Base-by-base conservation (phyloP, 441 rosid genomes). In the Jatropha podagrica region DNA sequence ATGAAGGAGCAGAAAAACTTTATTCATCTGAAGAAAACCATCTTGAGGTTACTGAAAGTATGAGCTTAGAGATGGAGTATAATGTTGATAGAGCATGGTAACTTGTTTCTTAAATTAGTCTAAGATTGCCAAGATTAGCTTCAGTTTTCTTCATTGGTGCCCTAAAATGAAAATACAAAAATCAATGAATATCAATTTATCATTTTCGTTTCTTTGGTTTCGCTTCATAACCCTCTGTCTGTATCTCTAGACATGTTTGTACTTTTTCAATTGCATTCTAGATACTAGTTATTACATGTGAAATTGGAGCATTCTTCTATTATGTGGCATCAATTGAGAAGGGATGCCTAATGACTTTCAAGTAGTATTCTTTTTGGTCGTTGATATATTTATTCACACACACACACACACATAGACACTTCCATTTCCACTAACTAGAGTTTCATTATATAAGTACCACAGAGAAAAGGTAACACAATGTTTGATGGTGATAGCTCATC, bases 31-130 rank as follows among this genome's bases (percentile, higher is more conserved):
- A 88, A 76, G 91, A 89, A 77, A 79, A 78, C 9, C 81, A 82
- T 83, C 81, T 77, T 64, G 99, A 91, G 86, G 86, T 96, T 78
- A 86, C 90, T 74, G 99, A 96, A 82, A 82, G 81, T 76, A 92
- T 93, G 96, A 94, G 91, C 32, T 41, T 80, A 71, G 94, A 96
- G 88, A 91, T 92, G 97, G 98, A 94, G 74, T 88, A 87, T 76
- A 81, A 89, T 79, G 81, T 91, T 55, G 99, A 96, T 82, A 91
- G 92, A 80, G 93, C 97, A 66, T 96, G 98, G 99, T 93, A 88
- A 83, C 77, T 74, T 73, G 20, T 77, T 65, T 81, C 14, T 42
- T 17, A 18, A 5, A 44, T 71, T 66, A 20, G 17, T 65, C 20
- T 32, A 42, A 66, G 54, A 62, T 32, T 63, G 54, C 20, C 6